Percentiles rank a stretch among this genome's conserved stretches.
Evolutionary conservation across 768 basidiomycete species (phyloP).

Genomic region (Tylopilus felleus): DNA sequence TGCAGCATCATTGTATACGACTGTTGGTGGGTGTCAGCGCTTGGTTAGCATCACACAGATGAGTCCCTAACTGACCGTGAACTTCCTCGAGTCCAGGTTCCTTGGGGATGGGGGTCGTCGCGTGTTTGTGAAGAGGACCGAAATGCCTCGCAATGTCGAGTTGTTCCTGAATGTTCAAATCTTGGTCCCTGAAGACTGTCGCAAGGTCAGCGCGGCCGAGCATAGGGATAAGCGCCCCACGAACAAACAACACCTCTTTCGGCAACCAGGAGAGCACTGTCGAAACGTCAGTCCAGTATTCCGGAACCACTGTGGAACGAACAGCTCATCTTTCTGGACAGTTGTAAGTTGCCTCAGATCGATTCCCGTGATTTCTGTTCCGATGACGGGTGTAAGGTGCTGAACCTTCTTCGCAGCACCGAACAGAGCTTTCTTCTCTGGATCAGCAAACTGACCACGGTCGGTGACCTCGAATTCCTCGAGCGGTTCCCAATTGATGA

Average conservation of each 20-base stretch:
- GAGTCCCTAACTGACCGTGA: slow-evolving; percentile 48
- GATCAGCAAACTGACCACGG: slow-evolving; percentile 65
- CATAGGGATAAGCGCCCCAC: slow-evolving; percentile 14
- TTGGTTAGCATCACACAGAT: not conserved
- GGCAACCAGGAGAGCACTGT: slow-evolving; percentile 66
- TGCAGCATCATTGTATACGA: slow-evolving; percentile 68
- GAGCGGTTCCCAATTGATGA: slow-evolving; percentile 63
- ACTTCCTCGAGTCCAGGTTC: slow-evolving; percentile 73
- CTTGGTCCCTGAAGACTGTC: slow-evolving; percentile 73
- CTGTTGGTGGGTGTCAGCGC: slow-evolving; percentile 32
- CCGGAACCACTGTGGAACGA: slow-evolving; percentile 18
- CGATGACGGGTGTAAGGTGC: slow-evolving; percentile 68
- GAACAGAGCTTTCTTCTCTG: slow-evolving; percentile 62
- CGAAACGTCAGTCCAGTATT: slow-evolving; percentile 9
- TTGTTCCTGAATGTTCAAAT: slow-evolving; percentile 63
- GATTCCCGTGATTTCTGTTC: slow-evolving; percentile 70
- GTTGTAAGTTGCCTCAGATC: slow-evolving; percentile 67
- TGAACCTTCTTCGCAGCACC: slow-evolving; percentile 63
- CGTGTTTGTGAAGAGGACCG: slow-evolving; percentile 79
- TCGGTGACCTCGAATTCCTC: slow-evolving; percentile 57
- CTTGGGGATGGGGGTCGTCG: slow-evolving; percentile 71
- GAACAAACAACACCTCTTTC: slow-evolving; percentile 76
- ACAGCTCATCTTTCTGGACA: slow-evolving; percentile 79
- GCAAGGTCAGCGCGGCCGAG: not conserved
- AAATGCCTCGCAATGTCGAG: slow-evolving; percentile 69